A percentile compares a stretch with the other conserved stretches of the same genome.
These are phyloP conservation scores for Clonostachys rhizophaga DNA, from an alignment of 2,329 filamentous ascomycete genomes.

Conservation along the genomic window DNA sequence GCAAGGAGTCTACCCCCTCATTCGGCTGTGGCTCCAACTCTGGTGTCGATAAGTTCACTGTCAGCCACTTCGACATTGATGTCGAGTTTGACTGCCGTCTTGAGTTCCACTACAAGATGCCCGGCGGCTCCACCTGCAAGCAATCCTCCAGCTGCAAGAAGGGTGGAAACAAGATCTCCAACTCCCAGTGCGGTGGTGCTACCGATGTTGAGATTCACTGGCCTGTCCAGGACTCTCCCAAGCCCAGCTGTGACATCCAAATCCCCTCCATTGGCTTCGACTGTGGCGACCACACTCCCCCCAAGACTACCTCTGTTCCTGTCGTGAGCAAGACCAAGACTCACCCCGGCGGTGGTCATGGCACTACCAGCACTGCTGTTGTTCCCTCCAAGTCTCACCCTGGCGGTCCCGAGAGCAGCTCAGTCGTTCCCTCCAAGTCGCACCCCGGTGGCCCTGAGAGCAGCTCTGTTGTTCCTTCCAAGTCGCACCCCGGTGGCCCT, in stretches of 20 bases:
- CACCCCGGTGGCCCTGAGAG: neutral
- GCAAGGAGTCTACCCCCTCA: constrained; percentile 44
- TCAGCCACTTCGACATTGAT: constrained; percentile 68
- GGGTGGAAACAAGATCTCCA: constrained; percentile 34
- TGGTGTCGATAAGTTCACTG: constrained; percentile 51
- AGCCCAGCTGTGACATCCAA: constrained; percentile 63
- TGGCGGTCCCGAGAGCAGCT: neutral
- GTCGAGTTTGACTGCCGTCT: constrained; percentile 73
- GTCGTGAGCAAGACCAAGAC: constrained; percentile 9
- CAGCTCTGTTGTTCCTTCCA: neutral
- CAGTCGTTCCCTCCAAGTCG: neutral
- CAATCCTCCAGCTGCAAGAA: constrained; percentile 65
- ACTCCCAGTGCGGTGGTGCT: constrained; percentile 85
- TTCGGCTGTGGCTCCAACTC: constrained; percentile 46
- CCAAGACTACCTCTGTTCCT: constrained; percentile 1
- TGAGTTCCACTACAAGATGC: constrained; percentile 84
- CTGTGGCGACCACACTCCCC: constrained; percentile 40
- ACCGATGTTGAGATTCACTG: constrained; percentile 71
- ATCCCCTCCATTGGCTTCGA: constrained; percentile 74
- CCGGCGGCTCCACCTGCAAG: constrained; percentile 77
- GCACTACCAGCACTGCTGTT: constrained; percentile 12
- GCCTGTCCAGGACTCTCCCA: constrained; percentile 50
- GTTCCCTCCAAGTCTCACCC: neutral
- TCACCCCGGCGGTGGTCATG: constrained; percentile 6
- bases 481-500: neutral